These are phyloP conservation scores for Scenedesmus sp. DNA, from an alignment of 163 green algal species.

Conservation along the genomic window DNA sequence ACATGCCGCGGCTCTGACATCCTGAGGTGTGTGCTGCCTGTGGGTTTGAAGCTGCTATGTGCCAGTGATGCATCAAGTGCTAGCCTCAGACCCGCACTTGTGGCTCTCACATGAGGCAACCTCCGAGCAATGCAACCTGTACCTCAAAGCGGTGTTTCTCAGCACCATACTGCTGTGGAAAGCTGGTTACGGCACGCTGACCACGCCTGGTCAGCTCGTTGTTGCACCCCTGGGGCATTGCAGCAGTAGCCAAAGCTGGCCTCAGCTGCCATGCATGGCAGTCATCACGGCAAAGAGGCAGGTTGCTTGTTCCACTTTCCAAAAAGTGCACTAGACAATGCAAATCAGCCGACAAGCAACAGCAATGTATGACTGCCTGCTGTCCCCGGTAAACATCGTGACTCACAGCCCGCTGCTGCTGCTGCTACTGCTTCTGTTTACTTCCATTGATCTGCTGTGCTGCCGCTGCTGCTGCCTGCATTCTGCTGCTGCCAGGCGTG, in stretches of 20 bases:
- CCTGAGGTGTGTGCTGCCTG: too few species aligned
- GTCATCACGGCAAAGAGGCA: too few species aligned
- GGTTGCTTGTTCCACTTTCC: too few species aligned
- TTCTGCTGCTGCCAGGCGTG: constrained; percentile 11
- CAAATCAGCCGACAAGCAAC: too few species aligned
- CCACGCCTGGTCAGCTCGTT: not conserved
- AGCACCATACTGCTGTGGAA: not conserved
- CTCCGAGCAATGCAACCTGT: not conserved
- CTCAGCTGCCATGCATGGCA: too few species aligned
- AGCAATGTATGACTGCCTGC: too few species aligned
- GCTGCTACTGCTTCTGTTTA: not conserved
- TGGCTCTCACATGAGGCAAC: not conserved
- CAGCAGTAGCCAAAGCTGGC: too few species aligned
- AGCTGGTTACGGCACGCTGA: not conserved
- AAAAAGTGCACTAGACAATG: too few species aligned
- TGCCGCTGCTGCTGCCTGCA: not conserved
- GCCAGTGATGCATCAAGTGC: not conserved
- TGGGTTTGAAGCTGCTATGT: too few species aligned
- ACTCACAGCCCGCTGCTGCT: not conserved
- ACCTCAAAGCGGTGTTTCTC: not conserved
- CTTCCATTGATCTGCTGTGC: not conserved
- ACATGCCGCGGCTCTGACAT: not conserved
- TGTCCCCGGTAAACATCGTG: too few species aligned
- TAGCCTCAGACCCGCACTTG: not conserved
- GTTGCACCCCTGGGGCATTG: not conserved